Evolutionary conservation across 495 filamentous ascomycete species (phyloP), one percentile per base, ranked within the genome.

Genomic region (Parachaetomium inaequale): DNA sequence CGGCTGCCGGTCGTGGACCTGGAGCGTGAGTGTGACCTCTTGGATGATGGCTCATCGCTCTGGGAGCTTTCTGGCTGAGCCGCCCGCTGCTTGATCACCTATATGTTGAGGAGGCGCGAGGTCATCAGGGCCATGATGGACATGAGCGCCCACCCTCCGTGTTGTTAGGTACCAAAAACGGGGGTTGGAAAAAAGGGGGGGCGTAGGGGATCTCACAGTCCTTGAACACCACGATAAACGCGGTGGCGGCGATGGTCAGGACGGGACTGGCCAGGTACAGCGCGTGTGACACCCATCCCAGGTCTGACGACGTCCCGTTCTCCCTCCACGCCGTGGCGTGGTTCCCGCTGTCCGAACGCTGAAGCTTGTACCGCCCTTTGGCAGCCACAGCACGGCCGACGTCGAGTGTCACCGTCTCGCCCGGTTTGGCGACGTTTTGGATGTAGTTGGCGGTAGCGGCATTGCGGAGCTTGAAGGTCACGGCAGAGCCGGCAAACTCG

Each of bases 41-140:
- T 12, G 11, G 17, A 14, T 31, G 28, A 12, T n/a, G 49, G 25
- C 0, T 43, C 12, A 2, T 59, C 58, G 21, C 61, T 21, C 2
- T 40, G 54, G 28, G 38, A 31, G 12, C 5, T 50, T 15, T 25
- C 15, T 26, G 42, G 19, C 50, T 26, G 38, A 19, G 46, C 7
- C 11, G 59, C 52, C n/a, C 82, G 79, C 29, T 77, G 74, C 59
- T 81, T 81, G 58, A 86, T 79, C 45, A 85, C 73, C 65, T 75
- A 72, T 54, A 82, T 77, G 63, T 87, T 87, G 42, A 80, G 64
- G 6, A 84, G 40, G n/a, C 85, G 82, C 38, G 79, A 76, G 51
- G 80, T 43, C 65, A 84, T 82, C 23, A 84, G 74, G 1, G 73
- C 74, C 7, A 74, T 31, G 8, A 86, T 59, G 3, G 73, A 68